Conservation (phyloP, 2,329 filamentous ascomycete genomes). For the Neofusicoccum laricinum region DNA sequence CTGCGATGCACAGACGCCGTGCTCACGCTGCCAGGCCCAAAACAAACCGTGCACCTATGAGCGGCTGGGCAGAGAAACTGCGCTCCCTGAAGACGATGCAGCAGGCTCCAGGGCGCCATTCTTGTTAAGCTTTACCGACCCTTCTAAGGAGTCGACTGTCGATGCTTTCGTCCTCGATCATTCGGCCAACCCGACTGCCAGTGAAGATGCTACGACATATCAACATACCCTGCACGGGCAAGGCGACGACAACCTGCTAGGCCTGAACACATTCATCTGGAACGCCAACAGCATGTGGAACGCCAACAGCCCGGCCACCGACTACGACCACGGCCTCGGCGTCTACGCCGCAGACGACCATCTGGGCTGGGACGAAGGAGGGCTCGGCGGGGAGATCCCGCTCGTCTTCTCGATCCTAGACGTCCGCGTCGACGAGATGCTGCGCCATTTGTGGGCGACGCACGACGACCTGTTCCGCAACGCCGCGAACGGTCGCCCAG, state of each 20-base stretch:
- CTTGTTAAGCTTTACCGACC: conserved; percentile 14
- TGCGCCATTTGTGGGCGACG: neutral
- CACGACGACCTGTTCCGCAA: neutral
- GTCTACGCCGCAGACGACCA: neutral
- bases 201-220: neutral
- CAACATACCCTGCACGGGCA: neutral
- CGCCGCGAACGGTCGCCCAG: neutral
- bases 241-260: neutral
- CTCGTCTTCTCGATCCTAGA: neutral
- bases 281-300: neutral
- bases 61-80: neutral
- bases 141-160: neutral
- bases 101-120: neutral
- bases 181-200: neutral
- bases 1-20: conserved; percentile 15
- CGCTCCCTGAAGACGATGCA: neutral
- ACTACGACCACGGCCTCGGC: neutral
- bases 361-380: neutral
- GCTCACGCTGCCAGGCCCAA: conserved; percentile 13
- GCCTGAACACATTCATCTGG: neutral
- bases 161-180: neutral
- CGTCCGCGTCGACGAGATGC: neutral
- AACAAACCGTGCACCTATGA: conserved; percentile 12
- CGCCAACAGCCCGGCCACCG: neutral
- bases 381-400: neutral